A percentile compares a stretch with the other conserved stretches of the same genome.
Conservation (phyloP, 2,329 filamentous ascomycete genomes). For the Penicillium olsonii region DNA sequence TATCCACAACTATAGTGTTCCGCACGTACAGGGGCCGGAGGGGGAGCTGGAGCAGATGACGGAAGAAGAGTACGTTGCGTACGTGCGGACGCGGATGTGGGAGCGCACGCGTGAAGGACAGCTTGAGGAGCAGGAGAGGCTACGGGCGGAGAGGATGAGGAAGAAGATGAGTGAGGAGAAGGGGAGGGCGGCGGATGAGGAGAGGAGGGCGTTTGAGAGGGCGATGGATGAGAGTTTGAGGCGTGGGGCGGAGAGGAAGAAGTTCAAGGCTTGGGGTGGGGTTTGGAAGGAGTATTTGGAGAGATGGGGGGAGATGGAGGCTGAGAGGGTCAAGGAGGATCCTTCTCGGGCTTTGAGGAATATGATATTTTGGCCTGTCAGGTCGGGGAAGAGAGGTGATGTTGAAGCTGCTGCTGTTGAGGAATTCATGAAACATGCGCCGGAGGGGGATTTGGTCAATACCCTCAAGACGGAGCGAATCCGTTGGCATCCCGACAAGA, state of each 20-base stretch:
- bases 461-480: slow-evolving; percentile 81
- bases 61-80: slow-evolving; percentile 86
- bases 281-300: slow-evolving; percentile 66
- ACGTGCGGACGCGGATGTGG: slow-evolving; percentile 90
- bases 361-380: slow-evolving; percentile 72
- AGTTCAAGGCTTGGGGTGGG: slow-evolving; percentile 49
- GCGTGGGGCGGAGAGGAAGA: slow-evolving; percentile 64
- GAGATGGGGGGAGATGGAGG: slow-evolving; percentile 60
- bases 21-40: slow-evolving; percentile 48
- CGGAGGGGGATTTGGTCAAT: slow-evolving; percentile 44
- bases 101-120: slow-evolving; percentile 87
- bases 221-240: slow-evolving; percentile 71
- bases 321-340: slow-evolving; percentile 14
- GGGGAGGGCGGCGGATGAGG: slow-evolving; percentile 22
- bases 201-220: slow-evolving; percentile 52
- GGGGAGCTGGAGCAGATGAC: slow-evolving; percentile 77
- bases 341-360: slow-evolving; percentile 35
- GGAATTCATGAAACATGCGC: slow-evolving; percentile 67
- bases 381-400: slow-evolving; percentile 59
- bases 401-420: slow-evolving; percentile 63
- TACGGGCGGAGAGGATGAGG: slow-evolving; percentile 54
- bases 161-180: slow-evolving; percentile 48
- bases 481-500: slow-evolving; percentile 96
- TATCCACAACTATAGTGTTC: slow-evolving; percentile 73
- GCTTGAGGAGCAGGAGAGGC: slow-evolving; percentile 70